Evolutionary conservation across 176 grass and related monocot species (phyloP).

Genomic region (Tillandsia leiboldiana): DNA sequence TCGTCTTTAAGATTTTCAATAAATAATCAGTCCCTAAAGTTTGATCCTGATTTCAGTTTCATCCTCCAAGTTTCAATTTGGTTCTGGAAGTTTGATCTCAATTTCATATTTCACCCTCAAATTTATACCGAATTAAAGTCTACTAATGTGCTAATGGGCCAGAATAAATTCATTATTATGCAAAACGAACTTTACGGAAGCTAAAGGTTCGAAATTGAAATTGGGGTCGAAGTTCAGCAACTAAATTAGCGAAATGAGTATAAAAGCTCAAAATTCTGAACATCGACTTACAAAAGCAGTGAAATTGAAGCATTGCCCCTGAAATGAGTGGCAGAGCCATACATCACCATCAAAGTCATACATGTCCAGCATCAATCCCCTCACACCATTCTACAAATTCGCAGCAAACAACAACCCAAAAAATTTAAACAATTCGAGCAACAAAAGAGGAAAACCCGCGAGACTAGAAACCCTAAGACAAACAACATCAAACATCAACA

Average conservation of each 20-base stretch:
- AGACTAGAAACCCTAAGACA: conserved; percentile 10
- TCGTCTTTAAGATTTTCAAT: too few species aligned
- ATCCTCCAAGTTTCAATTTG: too few species aligned
- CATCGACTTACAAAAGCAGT: conserved; percentile 73
- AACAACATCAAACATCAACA: neutral
- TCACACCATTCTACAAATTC: conserved; percentile 62
- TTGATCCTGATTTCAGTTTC: too few species aligned
- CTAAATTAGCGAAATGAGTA: neutral
- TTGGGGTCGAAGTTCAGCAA: too few species aligned
- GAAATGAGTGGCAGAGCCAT: conserved; percentile 92
- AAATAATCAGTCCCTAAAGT: too few species aligned
- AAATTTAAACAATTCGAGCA: neutral
- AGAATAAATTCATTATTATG: too few species aligned
- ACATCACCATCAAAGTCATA: conserved; percentile 81
- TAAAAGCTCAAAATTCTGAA: neutral
- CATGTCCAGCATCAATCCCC: conserved; percentile 95
- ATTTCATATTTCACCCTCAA: too few species aligned
- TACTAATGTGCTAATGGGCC: too few species aligned
- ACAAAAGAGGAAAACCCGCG: neutral
- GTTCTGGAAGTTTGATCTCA: too few species aligned
- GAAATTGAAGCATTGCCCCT: conserved; percentile 97
- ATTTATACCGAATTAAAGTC: too few species aligned
- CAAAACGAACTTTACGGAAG: too few species aligned
- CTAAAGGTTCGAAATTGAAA: too few species aligned
- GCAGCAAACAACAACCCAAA: neutral